Evolutionary conservation across 345 rosid species (phyloP).

Genomic region (Gossypium arboreum): DNA sequence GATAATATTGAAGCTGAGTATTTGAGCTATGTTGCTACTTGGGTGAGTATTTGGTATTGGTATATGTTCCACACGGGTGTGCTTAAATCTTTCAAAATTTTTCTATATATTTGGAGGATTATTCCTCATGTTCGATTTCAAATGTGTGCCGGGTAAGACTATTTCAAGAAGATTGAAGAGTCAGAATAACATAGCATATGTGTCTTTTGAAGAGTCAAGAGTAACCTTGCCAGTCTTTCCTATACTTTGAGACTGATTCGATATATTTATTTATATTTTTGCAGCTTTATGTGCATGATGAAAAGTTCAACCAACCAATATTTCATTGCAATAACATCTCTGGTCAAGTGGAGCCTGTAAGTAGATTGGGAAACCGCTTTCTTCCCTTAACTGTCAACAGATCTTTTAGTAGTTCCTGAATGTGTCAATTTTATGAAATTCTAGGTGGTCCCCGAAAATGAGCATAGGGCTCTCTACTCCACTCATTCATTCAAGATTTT

Average conservation of each 20-base stretch:
- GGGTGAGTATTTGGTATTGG: neutral
- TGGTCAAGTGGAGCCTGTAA: conserved; percentile 93
- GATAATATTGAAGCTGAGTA: neutral
- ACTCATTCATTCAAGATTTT: conserved; percentile 82
- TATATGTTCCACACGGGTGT: neutral
- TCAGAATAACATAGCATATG: neutral
- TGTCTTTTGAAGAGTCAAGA: neutral
- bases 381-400: neutral
- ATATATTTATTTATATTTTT: neutral
- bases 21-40: neutral
- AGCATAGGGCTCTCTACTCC: conserved; percentile 77
- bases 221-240: neutral
- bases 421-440: neutral
- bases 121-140: neutral
- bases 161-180: neutral
- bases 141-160: neutral
- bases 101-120: neutral
- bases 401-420: neutral
- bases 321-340: conserved; percentile 89
- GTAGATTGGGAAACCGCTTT: conserved; percentile 25
- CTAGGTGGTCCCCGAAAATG: conserved; percentile 89
- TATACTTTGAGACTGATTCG: neutral
- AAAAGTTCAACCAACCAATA: conserved; percentile 95
- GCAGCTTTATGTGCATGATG: conserved; percentile 80
- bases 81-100: neutral